phyloP scores from a whole-genome alignment of 164 flowering plant species.

The Aristolochia contorta region DNA sequence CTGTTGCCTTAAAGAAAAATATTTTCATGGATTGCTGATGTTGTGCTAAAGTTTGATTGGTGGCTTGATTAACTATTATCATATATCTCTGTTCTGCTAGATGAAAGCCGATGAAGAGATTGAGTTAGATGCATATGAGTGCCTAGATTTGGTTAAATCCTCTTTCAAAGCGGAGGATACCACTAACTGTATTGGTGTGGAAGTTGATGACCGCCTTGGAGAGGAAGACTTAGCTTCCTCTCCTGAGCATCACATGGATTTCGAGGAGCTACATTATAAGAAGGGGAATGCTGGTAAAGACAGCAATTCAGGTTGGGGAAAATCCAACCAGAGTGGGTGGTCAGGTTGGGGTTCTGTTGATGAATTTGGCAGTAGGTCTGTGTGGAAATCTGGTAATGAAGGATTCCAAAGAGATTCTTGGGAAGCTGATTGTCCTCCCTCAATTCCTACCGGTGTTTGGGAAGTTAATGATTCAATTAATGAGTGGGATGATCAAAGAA shows the following conservation, averaged over 20 bases:
- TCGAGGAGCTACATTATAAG: slow-evolving; percentile 51
- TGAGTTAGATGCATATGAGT: slow-evolving; percentile 52
- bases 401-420: too few species aligned
- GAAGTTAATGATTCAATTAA: too few species aligned
- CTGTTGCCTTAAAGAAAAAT: not conserved
- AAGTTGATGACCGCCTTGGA: slow-evolving; percentile 52
- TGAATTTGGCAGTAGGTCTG: not conserved
- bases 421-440: too few species aligned
- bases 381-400: not conserved
- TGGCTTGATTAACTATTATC: not conserved
- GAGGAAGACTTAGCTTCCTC: slow-evolving; percentile 33
- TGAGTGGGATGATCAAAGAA: too few species aligned
- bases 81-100: not conserved
- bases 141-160: slow-evolving; percentile 59
- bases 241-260: slow-evolving; percentile 35
- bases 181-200: slow-evolving; percentile 54
- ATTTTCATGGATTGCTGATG: not conserved
- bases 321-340: slow-evolving; percentile 1
- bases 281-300: slow-evolving; percentile 25
- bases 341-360: not conserved
- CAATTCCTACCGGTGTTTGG: too few species aligned
- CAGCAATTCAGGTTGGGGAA: slow-evolving; percentile 7
- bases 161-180: slow-evolving; percentile 17
- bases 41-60: not conserved
- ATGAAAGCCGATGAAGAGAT: slow-evolving; percentile 2